Evolutionary conservation across 2,329 filamentous ascomycete species (phyloP).

Genomic region (Monosporascus sp.): DNA sequence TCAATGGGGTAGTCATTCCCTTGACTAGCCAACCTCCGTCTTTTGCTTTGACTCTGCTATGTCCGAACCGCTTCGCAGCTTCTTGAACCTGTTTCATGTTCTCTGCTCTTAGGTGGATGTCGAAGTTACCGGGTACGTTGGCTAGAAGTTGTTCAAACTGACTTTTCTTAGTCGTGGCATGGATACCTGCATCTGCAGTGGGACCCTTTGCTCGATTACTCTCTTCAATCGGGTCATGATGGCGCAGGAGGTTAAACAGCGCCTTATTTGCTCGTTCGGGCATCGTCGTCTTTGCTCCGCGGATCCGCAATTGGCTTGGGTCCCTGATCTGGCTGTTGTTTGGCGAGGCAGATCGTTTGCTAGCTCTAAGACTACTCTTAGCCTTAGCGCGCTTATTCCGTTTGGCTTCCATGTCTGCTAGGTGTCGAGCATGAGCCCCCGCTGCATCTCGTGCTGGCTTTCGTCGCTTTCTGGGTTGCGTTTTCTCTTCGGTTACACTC

Average conservation of each 20-base stretch:
- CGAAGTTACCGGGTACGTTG: not conserved
- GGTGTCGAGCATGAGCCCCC: not conserved
- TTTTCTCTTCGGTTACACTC: not conserved
- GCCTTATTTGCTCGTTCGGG: not conserved
- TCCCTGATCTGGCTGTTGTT: too few species aligned
- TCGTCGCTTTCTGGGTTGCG: not conserved
- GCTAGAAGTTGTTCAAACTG: not conserved
- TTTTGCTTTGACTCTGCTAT: not conserved
- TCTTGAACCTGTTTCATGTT: not conserved
- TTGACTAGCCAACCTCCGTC: not conserved
- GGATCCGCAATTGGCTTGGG: too few species aligned
- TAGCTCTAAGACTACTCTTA: not conserved
- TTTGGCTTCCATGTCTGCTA: not conserved
- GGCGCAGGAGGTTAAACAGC: not conserved
- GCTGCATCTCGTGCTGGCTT: not conserved
- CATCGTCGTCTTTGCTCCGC: not conserved
- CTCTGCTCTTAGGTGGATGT: not conserved
- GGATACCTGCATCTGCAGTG: not conserved
- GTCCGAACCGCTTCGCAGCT: not conserved
- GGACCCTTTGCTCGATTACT: not conserved
- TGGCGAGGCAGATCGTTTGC: too few species aligned
- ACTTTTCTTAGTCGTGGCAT: not conserved
- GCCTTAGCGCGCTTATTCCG: not conserved
- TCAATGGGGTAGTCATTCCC: not conserved
- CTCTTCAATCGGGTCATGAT: not conserved